These are phyloP conservation scores for Malus fusca DNA, from an alignment of 306 rosid genomes.

Conservation along the genomic window DNA sequence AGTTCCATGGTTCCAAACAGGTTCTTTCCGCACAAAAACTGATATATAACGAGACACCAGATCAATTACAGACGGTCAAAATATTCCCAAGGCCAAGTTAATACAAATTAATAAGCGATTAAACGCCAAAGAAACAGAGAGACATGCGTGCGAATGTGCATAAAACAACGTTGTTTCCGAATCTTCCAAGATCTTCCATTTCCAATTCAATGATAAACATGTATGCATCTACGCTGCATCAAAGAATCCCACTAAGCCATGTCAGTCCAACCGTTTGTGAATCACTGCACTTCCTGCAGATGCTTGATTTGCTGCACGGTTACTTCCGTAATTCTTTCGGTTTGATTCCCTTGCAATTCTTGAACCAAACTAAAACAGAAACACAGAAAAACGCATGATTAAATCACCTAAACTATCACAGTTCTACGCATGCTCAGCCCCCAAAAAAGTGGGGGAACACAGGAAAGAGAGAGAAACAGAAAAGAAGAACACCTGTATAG, in stretches of 20 bases:
- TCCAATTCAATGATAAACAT: not conserved
- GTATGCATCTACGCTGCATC: not conserved
- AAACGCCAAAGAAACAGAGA: no score
- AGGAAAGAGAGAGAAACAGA: not conserved
- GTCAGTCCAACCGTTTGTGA: slow-evolving; percentile 21
- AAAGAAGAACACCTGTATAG: slow-evolving; percentile 66
- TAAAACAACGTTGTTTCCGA: no score
- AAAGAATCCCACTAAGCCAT: slow-evolving; percentile 12
- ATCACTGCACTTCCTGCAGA: slow-evolving; percentile 87
- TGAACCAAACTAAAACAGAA: slow-evolving; percentile 72
- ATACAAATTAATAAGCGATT: no score
- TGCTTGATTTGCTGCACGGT: slow-evolving; percentile 92
- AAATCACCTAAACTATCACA: slow-evolving; percentile 3
- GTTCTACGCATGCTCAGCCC: not conserved
- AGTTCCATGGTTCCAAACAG: no score
- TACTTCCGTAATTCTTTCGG: slow-evolving; percentile 81
- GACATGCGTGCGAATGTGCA: no score
- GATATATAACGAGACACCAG: no score
- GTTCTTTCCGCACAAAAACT: no score
- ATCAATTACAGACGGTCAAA: no score
- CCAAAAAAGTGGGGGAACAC: not conserved
- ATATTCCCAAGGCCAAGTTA: no score
- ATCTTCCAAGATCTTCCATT: no score
- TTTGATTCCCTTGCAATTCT: slow-evolving; percentile 95
- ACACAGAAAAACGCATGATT: slow-evolving; percentile 6